Base-by-base conservation (phyloP, 192 early-diverging fungal genomes). In the Geosiphon pyriformis region DNA sequence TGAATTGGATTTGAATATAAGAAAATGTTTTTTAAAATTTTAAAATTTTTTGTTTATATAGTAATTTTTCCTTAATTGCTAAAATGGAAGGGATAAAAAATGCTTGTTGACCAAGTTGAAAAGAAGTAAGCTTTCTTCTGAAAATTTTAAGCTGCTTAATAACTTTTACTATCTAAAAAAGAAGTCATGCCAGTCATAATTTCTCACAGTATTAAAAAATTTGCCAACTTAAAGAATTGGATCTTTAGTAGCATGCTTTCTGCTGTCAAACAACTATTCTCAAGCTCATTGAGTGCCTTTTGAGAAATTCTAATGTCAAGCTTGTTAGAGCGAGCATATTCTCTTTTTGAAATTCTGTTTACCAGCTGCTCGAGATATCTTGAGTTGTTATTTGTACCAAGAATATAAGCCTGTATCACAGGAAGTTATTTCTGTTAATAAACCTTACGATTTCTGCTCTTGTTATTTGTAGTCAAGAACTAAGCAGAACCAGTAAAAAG, bases 251-350 rank as follows among this genome's bases (percentile, higher is more conserved):
- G 50, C 20, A 20, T 52, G 22, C 3, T 52, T 52, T 52, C 22
- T 52, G 50, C 20, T 4, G 20, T 20, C 50, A 52, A 22, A 52
- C 20, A 52, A 52, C 50, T 20, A 52, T 52, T 52, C 50, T 52
- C 50, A 52, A 52, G 11, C 50, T 52, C 20, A 20, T 52, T 52
- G 50, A 52, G 50, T 7, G 50, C 11, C 15, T 52, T 52, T 52
- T 52, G 50, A 52, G 50, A 52, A 52, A 20, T 20, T 52, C 20
- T 20, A 52, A n/a, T 52, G 50, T 52, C 50, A 52, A 52, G 50
- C 50, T 52, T 52, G 50, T 52, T 20, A 52, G 50, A 20, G 20
- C 7, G 50, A n/a, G 7, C 50, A 52, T 52, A 20, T 52, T 7
- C 50, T 52, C 4, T 52, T 6, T 7, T 22, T 22, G 50, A 22